Evolutionary conservation across 495 filamentous ascomycete species (phyloP).

Genomic region (Aspergillus nidulans): DNA sequence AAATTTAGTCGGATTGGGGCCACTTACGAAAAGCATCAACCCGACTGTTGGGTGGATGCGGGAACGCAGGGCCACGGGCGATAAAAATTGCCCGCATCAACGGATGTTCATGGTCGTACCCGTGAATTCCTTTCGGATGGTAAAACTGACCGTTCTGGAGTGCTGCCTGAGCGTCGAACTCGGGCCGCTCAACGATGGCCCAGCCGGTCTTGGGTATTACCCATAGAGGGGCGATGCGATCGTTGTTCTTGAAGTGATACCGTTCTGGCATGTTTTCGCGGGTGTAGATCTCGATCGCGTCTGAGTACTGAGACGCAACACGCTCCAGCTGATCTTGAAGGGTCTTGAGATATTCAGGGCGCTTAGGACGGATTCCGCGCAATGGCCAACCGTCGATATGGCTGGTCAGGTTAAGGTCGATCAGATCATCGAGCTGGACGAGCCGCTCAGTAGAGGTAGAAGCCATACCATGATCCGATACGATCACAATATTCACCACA

Average conservation of each 20-base stretch:
- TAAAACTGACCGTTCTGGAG: constrained; percentile 60
- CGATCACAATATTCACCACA: constrained; percentile 94
- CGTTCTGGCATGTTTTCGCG: constrained; percentile 82
- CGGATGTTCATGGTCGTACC: constrained; percentile 85
- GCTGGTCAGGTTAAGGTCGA: constrained; percentile 68
- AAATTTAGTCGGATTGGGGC: not conserved
- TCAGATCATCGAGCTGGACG: constrained; percentile 87
- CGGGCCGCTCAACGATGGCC: constrained; percentile 75
- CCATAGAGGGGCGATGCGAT: constrained; percentile 89
- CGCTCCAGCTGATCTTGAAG: constrained; percentile 34
- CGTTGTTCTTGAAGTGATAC: constrained; percentile 81
- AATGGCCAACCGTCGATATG: constrained; percentile 95
- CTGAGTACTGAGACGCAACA: constrained; percentile 47
- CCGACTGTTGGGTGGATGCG: constrained; percentile 73
- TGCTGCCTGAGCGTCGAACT: constrained; percentile 65
- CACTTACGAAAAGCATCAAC: constrained; percentile 79
- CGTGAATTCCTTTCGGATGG: constrained; percentile 75
- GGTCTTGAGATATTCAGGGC: constrained; percentile 50
- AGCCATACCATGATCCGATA: constrained; percentile 98
- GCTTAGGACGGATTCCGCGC: constrained; percentile 76
- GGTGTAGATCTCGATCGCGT: constrained; percentile 79
- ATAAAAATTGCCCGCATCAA: constrained; percentile 93
- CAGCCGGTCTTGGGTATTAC: constrained; percentile 86
- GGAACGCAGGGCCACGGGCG: constrained; percentile 83
- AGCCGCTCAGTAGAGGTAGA: constrained; percentile 77